phyloP scores from a whole-genome alignment of 139 green algal species.

The Closterium sp. region DNA sequence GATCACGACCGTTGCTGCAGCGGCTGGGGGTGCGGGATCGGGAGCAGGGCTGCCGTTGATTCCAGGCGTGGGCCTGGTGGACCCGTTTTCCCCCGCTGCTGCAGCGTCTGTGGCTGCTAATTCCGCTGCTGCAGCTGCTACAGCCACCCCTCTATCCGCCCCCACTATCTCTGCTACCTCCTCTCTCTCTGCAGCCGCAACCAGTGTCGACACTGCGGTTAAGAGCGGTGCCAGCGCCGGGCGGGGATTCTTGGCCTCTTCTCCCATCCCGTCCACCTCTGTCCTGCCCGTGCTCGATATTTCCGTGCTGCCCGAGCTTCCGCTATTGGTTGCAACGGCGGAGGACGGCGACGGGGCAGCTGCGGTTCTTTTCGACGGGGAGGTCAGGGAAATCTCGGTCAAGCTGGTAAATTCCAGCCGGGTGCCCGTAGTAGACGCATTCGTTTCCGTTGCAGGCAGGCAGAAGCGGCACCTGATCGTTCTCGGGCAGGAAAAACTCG shows the following conservation, averaged over 20 bases:
- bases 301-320: slow-evolving; percentile 33
- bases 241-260: neutral
- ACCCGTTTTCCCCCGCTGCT: slow-evolving; percentile 9
- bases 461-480: slow-evolving; percentile 24
- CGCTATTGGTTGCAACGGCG: slow-evolving; percentile 27
- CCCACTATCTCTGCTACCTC: neutral
- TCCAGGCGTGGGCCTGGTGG: neutral
- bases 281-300: neutral
- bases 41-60: neutral
- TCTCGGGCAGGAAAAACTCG: slow-evolving; percentile 4
- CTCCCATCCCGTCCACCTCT: neutral
- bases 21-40: neutral
- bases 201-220: neutral
- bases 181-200: neutral
- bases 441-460: slow-evolving; percentile 23
- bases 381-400: slow-evolving; percentile 33
- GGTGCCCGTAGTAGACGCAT: slow-evolving; percentile 17
- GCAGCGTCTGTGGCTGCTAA: neutral
- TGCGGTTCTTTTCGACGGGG: slow-evolving; percentile 43
- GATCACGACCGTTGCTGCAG: neutral
- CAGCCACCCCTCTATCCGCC: neutral
- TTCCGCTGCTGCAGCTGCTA: neutral
- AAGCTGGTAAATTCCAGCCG: slow-evolving; percentile 33
- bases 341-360: slow-evolving; percentile 28
- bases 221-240: neutral